These are phyloP conservation scores for Dendrocalamus latiflorus DNA, from an alignment of 202 grass and related monocot species.

Conservation along the genomic window DNA sequence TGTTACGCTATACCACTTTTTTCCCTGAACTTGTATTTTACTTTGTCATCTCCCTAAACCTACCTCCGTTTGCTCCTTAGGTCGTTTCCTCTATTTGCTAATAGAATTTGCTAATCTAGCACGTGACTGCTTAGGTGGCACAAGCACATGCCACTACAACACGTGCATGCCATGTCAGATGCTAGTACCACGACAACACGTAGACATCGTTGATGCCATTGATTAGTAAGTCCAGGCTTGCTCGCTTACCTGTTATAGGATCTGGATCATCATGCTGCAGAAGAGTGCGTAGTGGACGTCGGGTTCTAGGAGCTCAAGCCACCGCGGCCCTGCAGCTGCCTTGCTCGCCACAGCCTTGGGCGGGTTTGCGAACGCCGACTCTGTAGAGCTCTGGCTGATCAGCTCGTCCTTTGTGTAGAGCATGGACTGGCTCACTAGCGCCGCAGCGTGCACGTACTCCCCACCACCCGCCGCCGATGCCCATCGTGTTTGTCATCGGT, in stretches of 20 bases:
- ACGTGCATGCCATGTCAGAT: too few species aligned
- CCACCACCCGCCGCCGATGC: constrained; percentile 89
- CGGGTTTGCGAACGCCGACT: constrained; percentile 51
- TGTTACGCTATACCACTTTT: too few species aligned
- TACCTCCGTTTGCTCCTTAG: too few species aligned
- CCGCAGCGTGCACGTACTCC: constrained; percentile 68
- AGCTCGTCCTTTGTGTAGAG: constrained; percentile 68
- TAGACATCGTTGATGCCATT: neutral
- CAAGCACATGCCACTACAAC: too few species aligned
- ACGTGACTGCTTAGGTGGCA: too few species aligned
- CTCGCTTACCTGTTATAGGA: constrained; percentile 63
- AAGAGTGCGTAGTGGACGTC: constrained; percentile 61
- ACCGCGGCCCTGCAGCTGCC: constrained; percentile 4
- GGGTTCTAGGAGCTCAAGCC: constrained; percentile 52
- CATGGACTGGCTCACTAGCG: constrained; percentile 60
- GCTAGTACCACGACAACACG: too few species aligned
- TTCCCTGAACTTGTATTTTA: too few species aligned
- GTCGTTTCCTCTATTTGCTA: too few species aligned
- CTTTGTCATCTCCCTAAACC: too few species aligned
- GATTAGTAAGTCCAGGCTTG: neutral
- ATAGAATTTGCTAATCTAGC: too few species aligned
- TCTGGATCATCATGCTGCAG: constrained; percentile 58
- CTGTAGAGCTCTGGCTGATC: constrained; percentile 39
- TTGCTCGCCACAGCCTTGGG: constrained; percentile 22
- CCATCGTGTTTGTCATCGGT: constrained; percentile 54